These are phyloP conservation scores for Curvularia sp. DNA, from an alignment of 2,329 filamentous ascomycete genomes.

Conservation along the genomic window DNA sequence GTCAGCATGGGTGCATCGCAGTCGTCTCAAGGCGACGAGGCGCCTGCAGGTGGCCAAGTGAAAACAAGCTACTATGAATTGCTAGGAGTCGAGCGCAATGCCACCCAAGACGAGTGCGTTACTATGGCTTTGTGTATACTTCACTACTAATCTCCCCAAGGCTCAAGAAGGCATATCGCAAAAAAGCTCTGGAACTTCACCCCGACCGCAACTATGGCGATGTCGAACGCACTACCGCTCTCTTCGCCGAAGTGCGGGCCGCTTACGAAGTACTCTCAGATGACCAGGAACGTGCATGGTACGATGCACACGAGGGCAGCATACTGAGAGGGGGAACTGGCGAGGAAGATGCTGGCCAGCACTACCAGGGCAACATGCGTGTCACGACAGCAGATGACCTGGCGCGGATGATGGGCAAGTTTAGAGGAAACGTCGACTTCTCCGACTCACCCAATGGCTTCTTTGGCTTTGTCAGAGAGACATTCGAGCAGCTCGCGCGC, in stretches of 20 bases:
- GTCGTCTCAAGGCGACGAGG: constrained; percentile 47
- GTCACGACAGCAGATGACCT: constrained; percentile 85
- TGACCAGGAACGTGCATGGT: constrained; percentile 95
- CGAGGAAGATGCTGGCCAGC: constrained; percentile 55
- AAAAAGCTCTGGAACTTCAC: constrained; percentile 89
- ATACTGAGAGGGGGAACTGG: constrained; percentile 75
- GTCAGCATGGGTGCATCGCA: constrained; percentile 57
- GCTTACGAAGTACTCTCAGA: constrained; percentile 97
- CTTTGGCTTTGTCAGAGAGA: constrained; percentile 77
- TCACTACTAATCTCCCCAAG: constrained; percentile 53
- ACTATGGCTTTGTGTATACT: background rate
- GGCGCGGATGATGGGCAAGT: constrained; percentile 76
- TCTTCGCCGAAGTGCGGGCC: constrained; percentile 90
- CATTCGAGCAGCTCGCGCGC: constrained; percentile 78
- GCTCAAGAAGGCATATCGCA: constrained; percentile 92
- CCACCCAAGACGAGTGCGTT: constrained; percentile 79
- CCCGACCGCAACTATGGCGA: constrained; percentile 93
- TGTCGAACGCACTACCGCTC: constrained; percentile 79
- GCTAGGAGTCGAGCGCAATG: constrained; percentile 73
- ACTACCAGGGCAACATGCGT: constrained; percentile 72
- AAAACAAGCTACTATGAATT: constrained; percentile 89
- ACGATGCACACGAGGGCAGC: constrained; percentile 89
- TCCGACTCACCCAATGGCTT: constrained; percentile 83
- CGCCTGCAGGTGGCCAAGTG: constrained; percentile 40
- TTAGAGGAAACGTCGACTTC: constrained; percentile 79